phyloP scores from a whole-genome alignment of 495 filamentous ascomycete genomes.

The Hypoxylon fuscum region DNA sequence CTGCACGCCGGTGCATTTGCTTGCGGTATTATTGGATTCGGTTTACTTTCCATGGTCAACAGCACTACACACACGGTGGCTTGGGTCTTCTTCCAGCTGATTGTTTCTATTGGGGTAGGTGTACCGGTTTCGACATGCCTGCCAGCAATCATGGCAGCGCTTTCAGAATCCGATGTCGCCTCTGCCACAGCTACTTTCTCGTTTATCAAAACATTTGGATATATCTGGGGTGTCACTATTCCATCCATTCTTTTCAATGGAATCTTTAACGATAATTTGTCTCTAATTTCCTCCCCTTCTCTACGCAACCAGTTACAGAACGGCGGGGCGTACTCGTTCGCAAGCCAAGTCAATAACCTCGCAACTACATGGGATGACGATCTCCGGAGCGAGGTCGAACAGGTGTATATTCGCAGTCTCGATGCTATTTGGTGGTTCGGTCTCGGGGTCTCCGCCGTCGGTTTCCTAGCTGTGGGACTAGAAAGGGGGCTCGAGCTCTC shows the following conservation, averaged over 20 bases:
- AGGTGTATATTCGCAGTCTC: too few relatives aligned
- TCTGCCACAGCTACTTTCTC: conserved; percentile 41
- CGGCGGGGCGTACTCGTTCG: not conserved
- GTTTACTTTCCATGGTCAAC: conserved; percentile 49
- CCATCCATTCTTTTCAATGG: conserved; percentile 26
- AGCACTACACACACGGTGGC: conserved; percentile 35
- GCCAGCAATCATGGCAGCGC: not conserved
- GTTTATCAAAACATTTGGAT: conserved; percentile 54
- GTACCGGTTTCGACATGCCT: not conserved
- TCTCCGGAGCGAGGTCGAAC: too few relatives aligned
- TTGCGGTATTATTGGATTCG: conserved; percentile 46
- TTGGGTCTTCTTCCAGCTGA: conserved; percentile 32
- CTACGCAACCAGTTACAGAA: not conserved
- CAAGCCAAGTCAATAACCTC: not conserved
- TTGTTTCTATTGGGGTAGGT: not conserved
- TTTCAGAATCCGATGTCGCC: not conserved
- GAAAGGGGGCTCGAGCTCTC: not conserved
- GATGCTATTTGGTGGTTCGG: too few relatives aligned
- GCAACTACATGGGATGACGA: too few relatives aligned
- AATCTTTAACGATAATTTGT: not conserved
- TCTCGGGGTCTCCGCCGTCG: not conserved
- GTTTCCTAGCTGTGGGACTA: not conserved
- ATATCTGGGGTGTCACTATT: conserved; percentile 53
- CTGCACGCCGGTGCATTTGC: conserved; percentile 47
- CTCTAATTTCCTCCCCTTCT: not conserved